Evolutionary conservation across 163 green algal species (phyloP).

Genomic region (Volvox carteri): DNA sequence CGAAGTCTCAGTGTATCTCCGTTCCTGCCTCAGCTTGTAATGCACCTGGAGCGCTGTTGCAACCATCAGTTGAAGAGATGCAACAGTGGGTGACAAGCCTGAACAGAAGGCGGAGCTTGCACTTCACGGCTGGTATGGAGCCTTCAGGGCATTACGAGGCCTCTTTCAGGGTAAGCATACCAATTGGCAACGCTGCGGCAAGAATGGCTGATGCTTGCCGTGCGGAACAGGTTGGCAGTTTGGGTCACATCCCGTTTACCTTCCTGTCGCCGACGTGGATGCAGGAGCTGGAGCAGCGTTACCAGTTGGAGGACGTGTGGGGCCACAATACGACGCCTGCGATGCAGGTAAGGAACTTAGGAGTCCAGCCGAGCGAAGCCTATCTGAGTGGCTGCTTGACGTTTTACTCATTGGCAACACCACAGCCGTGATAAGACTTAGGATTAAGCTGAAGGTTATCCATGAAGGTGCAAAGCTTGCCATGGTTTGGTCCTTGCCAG

Average conservation of each 20-base stretch:
- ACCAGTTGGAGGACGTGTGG: conserved; percentile 40
- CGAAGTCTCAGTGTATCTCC: not conserved
- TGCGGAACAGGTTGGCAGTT: too few relatives aligned
- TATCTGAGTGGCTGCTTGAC: not conserved
- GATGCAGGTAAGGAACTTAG: conserved; percentile 13
- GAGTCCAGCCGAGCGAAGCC: not conserved
- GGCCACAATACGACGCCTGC: conserved; percentile 24
- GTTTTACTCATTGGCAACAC: too few relatives aligned
- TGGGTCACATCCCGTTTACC: too few relatives aligned
- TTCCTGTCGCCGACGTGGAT: not conserved
- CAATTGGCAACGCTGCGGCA: too few relatives aligned
- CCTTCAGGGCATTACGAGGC: not conserved
- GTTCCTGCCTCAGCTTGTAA: not conserved
- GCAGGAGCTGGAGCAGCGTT: conserved; percentile 37
- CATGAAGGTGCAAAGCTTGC: too few relatives aligned
- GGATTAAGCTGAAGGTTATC: too few relatives aligned
- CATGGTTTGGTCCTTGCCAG: too few relatives aligned
- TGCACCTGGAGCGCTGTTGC: not conserved
- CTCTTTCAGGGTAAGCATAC: conserved; percentile 17
- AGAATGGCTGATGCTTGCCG: too few relatives aligned
- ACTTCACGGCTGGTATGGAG: not conserved
- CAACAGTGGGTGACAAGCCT: not conserved
- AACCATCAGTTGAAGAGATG: conserved; percentile 19
- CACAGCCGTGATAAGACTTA: too few relatives aligned
- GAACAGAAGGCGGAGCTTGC: conserved; percentile 14